A percentile compares a stretch with the other conserved stretches of the same genome.
Conservation (phyloP, 345 rosid genomes). For the Eucalyptus marginata region DNA sequence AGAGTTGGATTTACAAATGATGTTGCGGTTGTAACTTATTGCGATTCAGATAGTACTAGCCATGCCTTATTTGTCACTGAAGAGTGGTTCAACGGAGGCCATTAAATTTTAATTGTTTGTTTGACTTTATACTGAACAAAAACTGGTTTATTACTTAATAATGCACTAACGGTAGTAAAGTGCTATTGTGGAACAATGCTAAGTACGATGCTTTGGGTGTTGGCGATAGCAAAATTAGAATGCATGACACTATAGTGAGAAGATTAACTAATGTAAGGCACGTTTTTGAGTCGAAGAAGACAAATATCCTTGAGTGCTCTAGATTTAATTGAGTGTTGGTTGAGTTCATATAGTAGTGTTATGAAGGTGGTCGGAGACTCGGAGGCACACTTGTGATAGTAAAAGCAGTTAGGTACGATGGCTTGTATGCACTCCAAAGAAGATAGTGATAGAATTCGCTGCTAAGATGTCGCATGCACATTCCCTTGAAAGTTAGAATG, state of each 20-base stretch:
- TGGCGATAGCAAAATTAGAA: neutral
- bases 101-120: neutral
- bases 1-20: neutral
- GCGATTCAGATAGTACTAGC: neutral
- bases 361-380: neutral
- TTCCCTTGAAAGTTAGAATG: neutral
- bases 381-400: neutral
- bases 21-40: neutral
- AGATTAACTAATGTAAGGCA: neutral
- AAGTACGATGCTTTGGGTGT: neutral
- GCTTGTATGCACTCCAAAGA: neutral
- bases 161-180: neutral
- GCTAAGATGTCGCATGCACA: neutral
- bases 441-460: neutral
- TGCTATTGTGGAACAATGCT: neutral
- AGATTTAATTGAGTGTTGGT: neutral
- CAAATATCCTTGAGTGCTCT: neutral
- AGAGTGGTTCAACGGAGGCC: neutral
- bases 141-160: neutral
- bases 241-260: neutral
- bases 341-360: neutral
- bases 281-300: neutral
- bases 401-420: neutral
- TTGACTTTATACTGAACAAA: neutral
- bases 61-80: neutral